These are phyloP conservation scores for Neurospora sp. DNA, from an alignment of 495 filamentous ascomycete species.

Conservation along the genomic window DNA sequence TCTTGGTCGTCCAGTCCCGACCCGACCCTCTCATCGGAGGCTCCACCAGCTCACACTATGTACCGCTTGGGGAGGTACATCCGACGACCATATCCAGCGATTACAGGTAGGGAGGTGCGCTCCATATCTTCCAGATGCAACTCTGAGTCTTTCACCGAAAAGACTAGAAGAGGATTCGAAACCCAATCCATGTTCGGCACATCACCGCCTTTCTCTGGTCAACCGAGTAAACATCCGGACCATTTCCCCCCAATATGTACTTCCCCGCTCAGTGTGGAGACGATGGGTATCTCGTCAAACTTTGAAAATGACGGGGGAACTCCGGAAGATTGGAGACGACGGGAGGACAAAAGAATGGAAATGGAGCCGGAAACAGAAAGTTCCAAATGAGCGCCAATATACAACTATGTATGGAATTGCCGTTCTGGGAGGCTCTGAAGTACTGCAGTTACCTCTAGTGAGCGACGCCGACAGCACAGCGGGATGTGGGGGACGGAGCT, in stretches of 20 bases:
- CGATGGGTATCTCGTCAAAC: background rate
- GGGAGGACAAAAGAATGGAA: background rate
- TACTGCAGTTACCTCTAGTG: background rate
- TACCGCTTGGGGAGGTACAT: background rate
- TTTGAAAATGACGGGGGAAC: background rate
- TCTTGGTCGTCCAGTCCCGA: background rate
- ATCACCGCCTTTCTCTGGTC: background rate
- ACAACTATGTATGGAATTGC: background rate
- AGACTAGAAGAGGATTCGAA: background rate
- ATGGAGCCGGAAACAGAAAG: too few relatives aligned
- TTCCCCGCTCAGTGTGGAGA: background rate
- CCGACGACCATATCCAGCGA: background rate
- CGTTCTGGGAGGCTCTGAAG: background rate
- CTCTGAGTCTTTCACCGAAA: background rate
- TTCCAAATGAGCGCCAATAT: too few relatives aligned
- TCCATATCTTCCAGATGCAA: background rate
- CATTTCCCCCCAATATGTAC: too few relatives aligned
- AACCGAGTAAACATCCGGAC: too few relatives aligned
- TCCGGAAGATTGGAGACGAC: background rate
- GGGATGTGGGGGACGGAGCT: background rate
- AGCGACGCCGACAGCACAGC: background rate
- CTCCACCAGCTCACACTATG: background rate
- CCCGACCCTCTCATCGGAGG: background rate
- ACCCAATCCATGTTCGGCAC: background rate
- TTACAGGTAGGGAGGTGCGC: background rate